phyloP scores from a whole-genome alignment of 768 basidiomycete species.

The Rhodotorula graminis region DNA sequence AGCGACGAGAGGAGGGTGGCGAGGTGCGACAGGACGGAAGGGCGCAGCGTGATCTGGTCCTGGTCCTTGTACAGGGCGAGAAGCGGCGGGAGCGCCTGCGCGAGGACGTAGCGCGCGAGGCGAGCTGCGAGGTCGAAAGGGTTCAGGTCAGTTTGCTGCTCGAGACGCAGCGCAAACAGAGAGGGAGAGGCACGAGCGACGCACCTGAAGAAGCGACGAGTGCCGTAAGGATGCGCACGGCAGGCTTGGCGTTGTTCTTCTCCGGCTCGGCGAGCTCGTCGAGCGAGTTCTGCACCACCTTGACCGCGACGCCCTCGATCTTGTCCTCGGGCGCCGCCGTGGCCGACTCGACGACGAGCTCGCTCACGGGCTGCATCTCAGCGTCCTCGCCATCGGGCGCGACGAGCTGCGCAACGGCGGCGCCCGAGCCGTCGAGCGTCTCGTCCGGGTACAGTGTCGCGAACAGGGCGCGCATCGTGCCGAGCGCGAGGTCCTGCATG shows the following conservation, averaged over 20 bases:
- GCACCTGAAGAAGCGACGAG: slow-evolving; percentile 30
- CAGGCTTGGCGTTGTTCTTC: slow-evolving; percentile 83
- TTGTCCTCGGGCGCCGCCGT: neutral
- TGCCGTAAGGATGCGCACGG: slow-evolving; percentile 69
- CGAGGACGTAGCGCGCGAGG: slow-evolving; percentile 27
- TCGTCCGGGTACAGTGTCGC: slow-evolving; percentile 60
- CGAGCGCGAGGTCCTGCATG: slow-evolving; percentile 70
- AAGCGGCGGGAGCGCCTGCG: slow-evolving; percentile 17
- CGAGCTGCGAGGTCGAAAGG: slow-evolving; percentile 10
- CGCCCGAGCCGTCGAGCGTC: no score
- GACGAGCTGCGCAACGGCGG: neutral
- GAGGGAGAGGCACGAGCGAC: neutral
- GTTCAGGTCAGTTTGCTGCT: no score
- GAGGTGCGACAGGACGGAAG: slow-evolving; percentile 33
- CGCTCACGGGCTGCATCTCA: slow-evolving; percentile 15
- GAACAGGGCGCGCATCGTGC: slow-evolving; percentile 67
- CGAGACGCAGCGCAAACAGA: no score
- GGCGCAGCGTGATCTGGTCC: slow-evolving; percentile 28
- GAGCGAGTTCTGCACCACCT: slow-evolving; percentile 75
- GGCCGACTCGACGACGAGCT: neutral
- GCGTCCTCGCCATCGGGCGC: slow-evolving; percentile 42
- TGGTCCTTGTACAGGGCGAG: slow-evolving; percentile 26
- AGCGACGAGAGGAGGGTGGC: slow-evolving; percentile 30
- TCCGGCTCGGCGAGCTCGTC: slow-evolving; percentile 79
- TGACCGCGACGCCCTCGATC: slow-evolving; percentile 59